Percentiles rank a stretch among this genome's conserved stretches.
phyloP scores from a whole-genome alignment of 148 eudicot species.

The Diospyros lotus region DNA sequence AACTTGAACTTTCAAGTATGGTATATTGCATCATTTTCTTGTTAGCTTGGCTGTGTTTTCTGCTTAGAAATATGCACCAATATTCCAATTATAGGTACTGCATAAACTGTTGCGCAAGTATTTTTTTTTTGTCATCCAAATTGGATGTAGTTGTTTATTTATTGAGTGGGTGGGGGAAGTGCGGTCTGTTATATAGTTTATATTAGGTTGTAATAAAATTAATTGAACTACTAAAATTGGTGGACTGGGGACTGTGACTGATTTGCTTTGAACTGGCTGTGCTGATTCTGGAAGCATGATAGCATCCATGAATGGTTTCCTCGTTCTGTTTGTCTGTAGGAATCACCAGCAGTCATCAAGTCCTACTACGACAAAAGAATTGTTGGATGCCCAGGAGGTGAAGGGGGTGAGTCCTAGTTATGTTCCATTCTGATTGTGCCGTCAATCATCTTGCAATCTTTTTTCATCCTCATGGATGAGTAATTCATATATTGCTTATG shows the following conservation, averaged over 20 bases:
- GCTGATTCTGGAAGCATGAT: constrained; percentile 7
- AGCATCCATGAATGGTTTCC: background rate
- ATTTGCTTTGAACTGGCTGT: constrained; percentile 3
- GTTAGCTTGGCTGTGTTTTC: background rate
- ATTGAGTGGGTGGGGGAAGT: too few relatives aligned
- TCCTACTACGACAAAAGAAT: constrained; percentile 72
- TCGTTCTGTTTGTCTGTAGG: constrained; percentile 39
- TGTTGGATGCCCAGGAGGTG: constrained; percentile 91
- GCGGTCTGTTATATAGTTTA: too few relatives aligned
- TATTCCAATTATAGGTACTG: background rate
- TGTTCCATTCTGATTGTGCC: background rate
- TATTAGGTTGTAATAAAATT: too few relatives aligned
- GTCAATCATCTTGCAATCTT: constrained; percentile 3
- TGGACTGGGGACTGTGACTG: background rate
- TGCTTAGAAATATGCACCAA: background rate
- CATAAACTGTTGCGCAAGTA: background rate
- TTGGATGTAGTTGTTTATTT: background rate
- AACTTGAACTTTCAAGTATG: background rate
- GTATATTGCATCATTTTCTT: background rate
- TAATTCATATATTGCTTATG: background rate
- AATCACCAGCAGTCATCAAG: constrained; percentile 64
- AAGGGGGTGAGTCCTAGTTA: constrained; percentile 56
- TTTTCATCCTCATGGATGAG: background rate
- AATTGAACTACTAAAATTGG: background rate
- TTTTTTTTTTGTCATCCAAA: background rate